Percentiles rank a stretch among this genome's conserved stretches.
Evolutionary conservation across 441 rosid genomes (phyloP).

Genomic region (Euphorbia celastroides): DNA sequence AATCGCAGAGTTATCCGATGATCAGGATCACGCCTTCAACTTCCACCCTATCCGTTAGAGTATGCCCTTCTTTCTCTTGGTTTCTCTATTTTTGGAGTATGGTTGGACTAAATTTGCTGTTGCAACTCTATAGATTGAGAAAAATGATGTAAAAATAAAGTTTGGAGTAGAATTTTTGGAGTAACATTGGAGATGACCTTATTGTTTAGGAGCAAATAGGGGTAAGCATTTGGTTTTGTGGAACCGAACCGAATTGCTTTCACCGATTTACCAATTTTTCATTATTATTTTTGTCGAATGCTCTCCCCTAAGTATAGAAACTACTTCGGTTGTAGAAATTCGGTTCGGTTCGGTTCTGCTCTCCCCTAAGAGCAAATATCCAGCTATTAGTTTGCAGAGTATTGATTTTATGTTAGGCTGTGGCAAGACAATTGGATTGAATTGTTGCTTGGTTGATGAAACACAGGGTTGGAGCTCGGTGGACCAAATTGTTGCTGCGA

Average conservation of each 20-base stretch:
- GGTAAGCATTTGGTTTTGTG: no score
- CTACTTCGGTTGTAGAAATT: not conserved
- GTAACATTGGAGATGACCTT: no score
- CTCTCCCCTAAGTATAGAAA: no score
- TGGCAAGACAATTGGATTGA: not conserved
- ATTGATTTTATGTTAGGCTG: not conserved
- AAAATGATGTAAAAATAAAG: no score
- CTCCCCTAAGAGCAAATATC: not conserved
- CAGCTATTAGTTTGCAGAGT: not conserved
- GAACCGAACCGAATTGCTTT: no score
- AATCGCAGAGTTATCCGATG: slow-evolving; percentile 20
- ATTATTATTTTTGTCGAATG: no score
- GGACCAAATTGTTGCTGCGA: slow-evolving; percentile 18
- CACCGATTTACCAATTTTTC: no score
- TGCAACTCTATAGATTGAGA: no score
- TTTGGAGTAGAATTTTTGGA: no score
- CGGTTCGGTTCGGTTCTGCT: not conserved
- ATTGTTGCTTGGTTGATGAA: slow-evolving; percentile 10
- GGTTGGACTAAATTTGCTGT: no score
- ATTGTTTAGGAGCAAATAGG: no score
- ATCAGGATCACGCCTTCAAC: slow-evolving; percentile 16
- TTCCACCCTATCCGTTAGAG: slow-evolving; percentile 15
- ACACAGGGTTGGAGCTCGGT: slow-evolving; percentile 25
- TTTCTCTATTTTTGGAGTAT: not conserved
- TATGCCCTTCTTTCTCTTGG: slow-evolving; percentile 4